Evolutionary conservation across 2,329 filamentous ascomycete species (phyloP).

Genomic region (Aspergillus phoenicis): DNA sequence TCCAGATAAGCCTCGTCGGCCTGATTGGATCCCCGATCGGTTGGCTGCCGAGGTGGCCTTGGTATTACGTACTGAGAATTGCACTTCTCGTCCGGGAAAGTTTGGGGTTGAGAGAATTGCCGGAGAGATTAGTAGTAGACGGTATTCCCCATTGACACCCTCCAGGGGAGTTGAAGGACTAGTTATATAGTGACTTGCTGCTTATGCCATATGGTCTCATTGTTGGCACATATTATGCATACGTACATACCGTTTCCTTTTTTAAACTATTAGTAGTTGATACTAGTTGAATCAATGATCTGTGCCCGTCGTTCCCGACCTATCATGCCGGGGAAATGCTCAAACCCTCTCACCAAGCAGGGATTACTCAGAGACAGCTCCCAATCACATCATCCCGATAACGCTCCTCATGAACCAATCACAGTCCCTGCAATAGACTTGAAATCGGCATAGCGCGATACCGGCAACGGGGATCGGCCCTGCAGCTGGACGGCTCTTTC

Average conservation of each 20-base stretch:
- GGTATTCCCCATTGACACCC: no score
- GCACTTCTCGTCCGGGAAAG: neutral
- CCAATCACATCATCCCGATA: constrained; percentile 33
- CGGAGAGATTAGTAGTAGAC: neutral
- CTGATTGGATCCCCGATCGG: constrained; percentile 34
- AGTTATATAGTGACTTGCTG: neutral
- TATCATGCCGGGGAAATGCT: neutral
- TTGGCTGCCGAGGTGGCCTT: constrained; percentile 22
- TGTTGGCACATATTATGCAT: neutral
- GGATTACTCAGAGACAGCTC: constrained; percentile 3
- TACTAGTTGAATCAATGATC: neutral
- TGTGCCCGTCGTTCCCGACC: neutral
- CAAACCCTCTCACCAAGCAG: neutral
- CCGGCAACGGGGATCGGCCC: constrained; percentile 33
- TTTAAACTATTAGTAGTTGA: no score
- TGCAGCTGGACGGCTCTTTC: constrained; percentile 26
- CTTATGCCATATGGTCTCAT: neutral
- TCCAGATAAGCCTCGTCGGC: constrained; percentile 30
- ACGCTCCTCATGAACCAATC: constrained; percentile 28
- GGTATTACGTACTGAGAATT: constrained; percentile 38
- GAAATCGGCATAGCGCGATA: constrained; percentile 26
- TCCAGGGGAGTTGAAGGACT: no score
- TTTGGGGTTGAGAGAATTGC: neutral
- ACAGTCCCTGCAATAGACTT: neutral
- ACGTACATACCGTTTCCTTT: no score